Evolutionary conservation across 352 stramenopile species (phyloP), one percentile per base, ranked within the genome.

Genomic region (Globisporangium alternatum): DNA sequence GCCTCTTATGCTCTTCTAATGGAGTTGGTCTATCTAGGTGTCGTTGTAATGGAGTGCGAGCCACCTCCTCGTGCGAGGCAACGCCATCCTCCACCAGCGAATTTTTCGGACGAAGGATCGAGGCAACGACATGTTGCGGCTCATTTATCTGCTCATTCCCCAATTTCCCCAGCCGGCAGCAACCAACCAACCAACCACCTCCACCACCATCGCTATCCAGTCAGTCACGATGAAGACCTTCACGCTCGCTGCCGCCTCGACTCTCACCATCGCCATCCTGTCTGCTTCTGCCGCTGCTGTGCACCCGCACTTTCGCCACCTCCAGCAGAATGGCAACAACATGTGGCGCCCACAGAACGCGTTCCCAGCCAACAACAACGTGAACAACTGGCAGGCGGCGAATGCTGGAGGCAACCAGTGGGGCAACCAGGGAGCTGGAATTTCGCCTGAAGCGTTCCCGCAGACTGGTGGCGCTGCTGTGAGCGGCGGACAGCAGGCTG

Each of bases 391-490:
- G 69, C 68, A 65, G 2, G 56, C 59, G 56, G 64, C 41, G 0
- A 65, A 72, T 44, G 71, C 77, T 15, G 74, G 74, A 13, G 37
- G 37, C 10, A 64, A 70, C 39, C 66, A 69, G 43, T 65, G 58
- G 58, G 47, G 47, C 35, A 39, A 37, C 21, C 45, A 51, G 22
- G 45, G 21, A 28, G 58, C 13, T 43, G 22, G 33, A 12, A 8
- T n/a, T 19, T 60, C 58, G 17, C 43, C 57, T 43, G 44, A 63
- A 47, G 57, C 28, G 1, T 59, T 59, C 48, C 59, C 59, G 43
- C 59, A 65, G 19, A 37, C 33, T 51, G 60, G 60, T 10, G 33
- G 5, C 25, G 35, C 43, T 60, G 39, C 43, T 44, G 37, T 44
- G 54, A 39, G 13, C 17, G 54, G 28, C 1, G 33, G 43, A 25